phyloP scores from a whole-genome alignment of 768 basidiomycete species.

The Mycena pura region DNA sequence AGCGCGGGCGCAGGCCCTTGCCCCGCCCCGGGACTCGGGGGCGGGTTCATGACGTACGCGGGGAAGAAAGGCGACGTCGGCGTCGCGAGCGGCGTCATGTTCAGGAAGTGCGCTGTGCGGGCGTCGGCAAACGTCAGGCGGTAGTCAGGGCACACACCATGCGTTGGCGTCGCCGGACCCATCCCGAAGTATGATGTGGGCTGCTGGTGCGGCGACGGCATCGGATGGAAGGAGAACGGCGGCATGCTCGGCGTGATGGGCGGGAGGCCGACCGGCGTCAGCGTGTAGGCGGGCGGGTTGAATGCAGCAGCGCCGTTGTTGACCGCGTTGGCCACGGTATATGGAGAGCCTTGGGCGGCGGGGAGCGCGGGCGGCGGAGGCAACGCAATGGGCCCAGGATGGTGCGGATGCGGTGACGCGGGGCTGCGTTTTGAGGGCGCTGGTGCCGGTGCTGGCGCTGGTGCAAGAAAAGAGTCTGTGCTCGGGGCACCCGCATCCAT shows the following conservation, averaged over 20 bases:
- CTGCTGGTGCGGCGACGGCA: conserved; percentile 23
- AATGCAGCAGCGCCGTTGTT: conserved; percentile 31
- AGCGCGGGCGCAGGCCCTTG: not conserved
- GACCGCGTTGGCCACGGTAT: conserved; percentile 30
- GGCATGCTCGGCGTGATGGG: conserved; percentile 99
- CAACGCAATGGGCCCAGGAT: conserved; percentile 74
- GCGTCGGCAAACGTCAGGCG: too few species aligned
- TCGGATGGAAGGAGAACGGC: conserved; percentile 81
- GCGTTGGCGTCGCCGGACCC: conserved; percentile 24
- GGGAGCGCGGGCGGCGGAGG: conserved; percentile 56
- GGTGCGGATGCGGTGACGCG: conserved; percentile 49
- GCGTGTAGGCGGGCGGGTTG: conserved; percentile 43
- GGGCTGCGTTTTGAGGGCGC: conserved; percentile 26
- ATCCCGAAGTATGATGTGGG: conserved; percentile 20
- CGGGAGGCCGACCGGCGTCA: conserved; percentile 84
- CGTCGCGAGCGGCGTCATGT: conserved; percentile 28
- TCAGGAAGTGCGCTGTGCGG: conserved; percentile 21
- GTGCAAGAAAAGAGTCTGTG: too few species aligned
- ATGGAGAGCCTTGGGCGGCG: too few species aligned
- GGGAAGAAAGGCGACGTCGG: conserved; percentile 26
- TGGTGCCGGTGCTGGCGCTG: not conserved
- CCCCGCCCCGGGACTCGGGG: not conserved
- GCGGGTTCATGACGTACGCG: conserved; percentile 12
- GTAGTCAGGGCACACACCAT: conserved; percentile 1
- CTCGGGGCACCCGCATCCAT: not conserved